Percentiles rank a stretch among this genome's conserved stretches.
Conservation (phyloP, 1,284 basidiomycete species). For the Boletus semigastroideus region DNA sequence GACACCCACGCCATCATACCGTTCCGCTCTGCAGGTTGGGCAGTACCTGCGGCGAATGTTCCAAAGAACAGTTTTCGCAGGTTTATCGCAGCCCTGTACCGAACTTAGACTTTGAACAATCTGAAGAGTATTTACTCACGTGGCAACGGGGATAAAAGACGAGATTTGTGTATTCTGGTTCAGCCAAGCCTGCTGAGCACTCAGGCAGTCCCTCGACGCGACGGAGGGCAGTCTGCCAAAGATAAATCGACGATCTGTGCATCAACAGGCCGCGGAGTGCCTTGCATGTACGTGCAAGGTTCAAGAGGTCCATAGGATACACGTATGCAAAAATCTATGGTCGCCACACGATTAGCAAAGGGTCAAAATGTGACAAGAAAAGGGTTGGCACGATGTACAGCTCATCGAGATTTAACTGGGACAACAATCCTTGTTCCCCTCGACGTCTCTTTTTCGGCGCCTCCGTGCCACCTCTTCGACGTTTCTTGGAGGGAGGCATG, state of each 20-base stretch:
- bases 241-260: not conserved
- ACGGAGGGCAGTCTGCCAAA: not conserved
- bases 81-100: conserved; percentile 3
- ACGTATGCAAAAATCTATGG: conserved; percentile 2
- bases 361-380: not conserved
- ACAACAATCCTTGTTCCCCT: conserved; percentile 11
- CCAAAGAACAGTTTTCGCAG: conserved; percentile 3
- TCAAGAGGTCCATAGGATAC: conserved; percentile 3
- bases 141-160: conserved; percentile 21
- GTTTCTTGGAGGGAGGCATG: conserved; percentile 3
- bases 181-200: conserved; percentile 32
- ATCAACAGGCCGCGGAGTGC: conserved; percentile 5
- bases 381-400: conserved; percentile 14
- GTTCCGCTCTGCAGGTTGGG: not conserved
- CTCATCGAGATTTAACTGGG: conserved; percentile 18
- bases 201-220: conserved; percentile 8
- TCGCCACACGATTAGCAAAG: not conserved
- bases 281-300: conserved; percentile 5
- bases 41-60: conserved; percentile 8
- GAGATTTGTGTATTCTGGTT: conserved; percentile 31
- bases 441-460: conserved; percentile 17
- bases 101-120: not conserved
- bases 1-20: not conserved
- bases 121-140: not conserved
- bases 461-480: not conserved